Evolutionary conservation across 441 rosid genomes (phyloP).

Genomic region (Manihot esculenta): DNA sequence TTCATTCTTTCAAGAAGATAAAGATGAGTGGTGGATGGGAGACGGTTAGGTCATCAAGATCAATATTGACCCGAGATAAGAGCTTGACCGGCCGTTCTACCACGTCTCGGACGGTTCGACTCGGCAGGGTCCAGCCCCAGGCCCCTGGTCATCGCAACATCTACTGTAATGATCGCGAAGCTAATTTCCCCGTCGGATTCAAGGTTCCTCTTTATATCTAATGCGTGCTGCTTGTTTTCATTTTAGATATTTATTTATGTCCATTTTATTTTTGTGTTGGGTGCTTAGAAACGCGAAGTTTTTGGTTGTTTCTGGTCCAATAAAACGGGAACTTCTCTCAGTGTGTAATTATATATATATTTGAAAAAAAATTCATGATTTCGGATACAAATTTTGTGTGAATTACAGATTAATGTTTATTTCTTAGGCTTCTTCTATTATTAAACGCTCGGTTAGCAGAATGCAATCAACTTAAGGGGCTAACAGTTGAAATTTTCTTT

Average conservation of each 20-base stretch:
- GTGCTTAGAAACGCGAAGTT: conserved; percentile 2
- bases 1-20: neutral
- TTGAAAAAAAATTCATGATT: neutral
- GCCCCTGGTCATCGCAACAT: conserved; percentile 84
- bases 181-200: conserved; percentile 68
- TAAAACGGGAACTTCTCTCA: conserved; percentile 5
- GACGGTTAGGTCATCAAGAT: conserved; percentile 48
- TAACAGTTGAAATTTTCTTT: neutral
- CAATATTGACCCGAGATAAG: conserved; percentile 36
- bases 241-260: neutral
- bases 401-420: neutral
- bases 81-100: conserved; percentile 35
- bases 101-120: conserved; percentile 67
- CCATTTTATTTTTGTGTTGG: neutral
- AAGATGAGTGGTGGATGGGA: conserved; percentile 61
- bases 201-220: conserved; percentile 42
- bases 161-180: conserved; percentile 86
- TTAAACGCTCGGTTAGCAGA: neutral
- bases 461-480: neutral
- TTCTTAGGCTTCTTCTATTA: neutral
- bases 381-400: neutral
- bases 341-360: neutral
- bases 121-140: conserved; percentile 90
- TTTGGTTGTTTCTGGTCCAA: neutral
- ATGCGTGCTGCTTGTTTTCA: neutral